Conservation (phyloP, 1,284 basidiomycete species). For the Rhodotorula mucilaginosa region DNA sequence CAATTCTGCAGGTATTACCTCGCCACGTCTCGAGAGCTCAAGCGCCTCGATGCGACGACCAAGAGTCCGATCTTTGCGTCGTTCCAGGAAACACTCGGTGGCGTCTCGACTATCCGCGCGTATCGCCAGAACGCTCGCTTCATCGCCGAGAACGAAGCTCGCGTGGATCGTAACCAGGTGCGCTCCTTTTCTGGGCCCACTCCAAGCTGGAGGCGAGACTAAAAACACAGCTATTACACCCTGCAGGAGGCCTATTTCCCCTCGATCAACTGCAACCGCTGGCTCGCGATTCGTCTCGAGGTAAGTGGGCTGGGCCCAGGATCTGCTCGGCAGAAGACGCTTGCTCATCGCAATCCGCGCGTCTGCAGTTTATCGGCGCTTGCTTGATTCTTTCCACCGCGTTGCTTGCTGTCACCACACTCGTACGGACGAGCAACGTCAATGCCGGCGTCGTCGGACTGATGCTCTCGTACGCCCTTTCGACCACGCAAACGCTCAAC, state of each 20-base stretch:
- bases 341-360: too few relatives aligned
- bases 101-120: constrained; percentile 78
- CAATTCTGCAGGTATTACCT: constrained; percentile 70
- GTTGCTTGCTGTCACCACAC: constrained; percentile 64
- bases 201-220: too few relatives aligned
- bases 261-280: constrained; percentile 56
- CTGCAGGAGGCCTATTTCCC: constrained; percentile 65
- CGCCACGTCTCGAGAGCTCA: constrained; percentile 64
- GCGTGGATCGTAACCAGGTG: constrained; percentile 67
- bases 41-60: constrained; percentile 84
- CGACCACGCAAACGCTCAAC: constrained; percentile 55
- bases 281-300: constrained; percentile 74
- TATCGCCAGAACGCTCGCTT: constrained; percentile 67
- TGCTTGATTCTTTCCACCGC: constrained; percentile 75
- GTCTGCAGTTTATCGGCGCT: constrained; percentile 64
- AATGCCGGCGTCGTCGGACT: constrained; percentile 90
- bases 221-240: not conserved
- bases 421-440: constrained; percentile 63
- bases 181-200: too few relatives aligned
- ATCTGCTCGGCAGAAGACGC: too few relatives aligned
- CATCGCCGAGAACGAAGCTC: constrained; percentile 69
- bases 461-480: constrained; percentile 77
- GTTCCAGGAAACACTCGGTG: constrained; percentile 74
- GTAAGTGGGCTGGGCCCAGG: not conserved
- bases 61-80: constrained; percentile 82